Base-by-base conservation (phyloP, 2,329 filamentous ascomycete species). In the Colletotrichum incanum region DNA sequence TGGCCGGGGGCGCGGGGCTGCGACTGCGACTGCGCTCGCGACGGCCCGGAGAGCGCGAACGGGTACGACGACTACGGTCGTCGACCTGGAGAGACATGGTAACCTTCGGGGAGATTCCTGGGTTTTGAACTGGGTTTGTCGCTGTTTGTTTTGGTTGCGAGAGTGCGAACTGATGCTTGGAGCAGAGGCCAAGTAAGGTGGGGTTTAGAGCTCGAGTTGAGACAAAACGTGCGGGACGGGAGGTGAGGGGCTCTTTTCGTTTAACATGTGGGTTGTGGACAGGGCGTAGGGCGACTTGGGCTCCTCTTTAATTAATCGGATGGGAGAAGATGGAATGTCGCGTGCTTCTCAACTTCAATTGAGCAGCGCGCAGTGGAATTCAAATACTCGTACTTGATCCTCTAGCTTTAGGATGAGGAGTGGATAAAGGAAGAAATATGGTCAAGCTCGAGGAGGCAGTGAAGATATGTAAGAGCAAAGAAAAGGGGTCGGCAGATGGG, bases 61-160 rank as follows among this genome's bases (percentile, higher is more conserved):
- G 86, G 60, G 81, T 84, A 65, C 85, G 84, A 56, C 83, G 83
- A 60, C 80, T 79, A 70, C 78, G 78, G 67, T 85, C 84, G 71
- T 86, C 85, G 65, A 88, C 84, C 67, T 83, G 82, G 55, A 89
- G 82, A 75, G 88, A 89, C 88, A 90, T 90, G 76, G 71, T 76
- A 28, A 43, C 47, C 4, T 67, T 55, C 61, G 59, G 50, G 71
- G 41, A 65, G 45, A 16, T n/a, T 60, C 16, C 23, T 63, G 31
- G 61, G 55, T 47, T 45, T 55, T 54, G 26, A 65, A 60, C 70
- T 6, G 47, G 70, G 70, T 70, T 72, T 72, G 47, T 70, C 59
- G 70, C 47, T 72, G 69, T 41, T 58, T 41, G 20, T 26, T 64
- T 67, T 54, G 67, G 11, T 41, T 56, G 45, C 60, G 23, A 49